Percentiles rank a stretch among this genome's conserved stretches.
Evolutionary conservation across 345 rosid genomes (phyloP).

Genomic region (Eucalyptus marginata): DNA sequence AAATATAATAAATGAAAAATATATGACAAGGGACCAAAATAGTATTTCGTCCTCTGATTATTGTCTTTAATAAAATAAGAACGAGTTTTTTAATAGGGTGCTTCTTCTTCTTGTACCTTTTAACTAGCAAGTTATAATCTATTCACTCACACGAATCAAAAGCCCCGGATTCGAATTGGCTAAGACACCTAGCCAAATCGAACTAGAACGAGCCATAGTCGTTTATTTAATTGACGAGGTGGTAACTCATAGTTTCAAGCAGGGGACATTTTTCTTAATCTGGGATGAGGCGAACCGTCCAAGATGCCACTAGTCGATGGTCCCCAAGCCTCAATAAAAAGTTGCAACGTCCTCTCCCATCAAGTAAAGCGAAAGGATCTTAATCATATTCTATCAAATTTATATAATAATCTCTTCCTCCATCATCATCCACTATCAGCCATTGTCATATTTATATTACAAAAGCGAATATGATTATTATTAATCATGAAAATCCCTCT

Average conservation of each 20-base stretch:
- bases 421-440: neutral
- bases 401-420: neutral
- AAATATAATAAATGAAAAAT: no score
- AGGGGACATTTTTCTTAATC: neutral
- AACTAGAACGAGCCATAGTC: neutral
- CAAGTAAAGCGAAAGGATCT: neutral
- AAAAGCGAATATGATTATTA: neutral
- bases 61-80: no score
- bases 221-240: neutral
- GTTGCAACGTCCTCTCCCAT: neutral
- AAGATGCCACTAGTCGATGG: neutral
- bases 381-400: neutral
- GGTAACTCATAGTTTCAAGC: neutral
- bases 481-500: neutral
- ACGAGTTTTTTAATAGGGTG: neutral
- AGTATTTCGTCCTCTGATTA: accelerated
- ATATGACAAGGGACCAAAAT: accelerated
- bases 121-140: neutral
- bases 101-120: neutral
- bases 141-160: accelerated
- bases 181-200: neutral
- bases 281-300: neutral
- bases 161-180: accelerated
- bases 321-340: neutral
- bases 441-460: neutral